Base-by-base conservation (phyloP, 768 basidiomycete species). In the Gloeophyllum trabeum region DNA sequence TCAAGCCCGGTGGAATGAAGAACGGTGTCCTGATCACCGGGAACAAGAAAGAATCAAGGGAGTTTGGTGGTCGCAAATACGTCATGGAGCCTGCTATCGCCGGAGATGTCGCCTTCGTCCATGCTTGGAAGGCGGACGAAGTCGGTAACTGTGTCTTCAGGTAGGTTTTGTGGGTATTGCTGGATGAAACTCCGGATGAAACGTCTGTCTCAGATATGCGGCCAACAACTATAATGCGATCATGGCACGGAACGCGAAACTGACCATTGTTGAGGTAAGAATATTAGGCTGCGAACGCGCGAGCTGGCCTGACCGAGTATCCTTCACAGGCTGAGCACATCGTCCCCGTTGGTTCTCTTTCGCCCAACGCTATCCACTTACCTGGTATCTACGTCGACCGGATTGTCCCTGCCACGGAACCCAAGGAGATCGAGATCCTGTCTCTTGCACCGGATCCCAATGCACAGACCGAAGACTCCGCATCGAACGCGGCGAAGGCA, bases 81-180 rank as follows among this genome's bases (percentile, higher is more conserved):
- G 65, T 92, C 22, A 60, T 92, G 60, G 90, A 93, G 58, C 74
- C 82, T 24, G 76, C 85, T 4, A 73, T 90, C 45, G 63, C 73
- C n/a, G 84, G 82, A 21, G 84, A 87, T 57, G 76, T 88, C 50
- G 88, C 90, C 5, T 81, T 93, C 55, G 68, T 93, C 39, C 72
- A 78, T 42, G 90, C 87, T 0, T 91, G 87, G 87, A 93, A 90
- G 57, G 90, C 75, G 6, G 90, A 93, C 53, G 86, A 87, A 54
- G 73, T 78, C 42, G 90, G 90, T 2, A 93, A 93, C 60, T 81
- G 81, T 55, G 76, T 90, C 41, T 93, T 93, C 71, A 75, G 85
- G 81, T 84, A 50, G 45, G 65, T 53, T 22, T 12, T 38, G 3
- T 34, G 10, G 25, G 28, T 19, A 1, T 23, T 18, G 26, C 30